These are phyloP conservation scores for Biscogniauxia mediterranea DNA, from an alignment of 2,329 filamentous ascomycete species.

Conservation along the genomic window DNA sequence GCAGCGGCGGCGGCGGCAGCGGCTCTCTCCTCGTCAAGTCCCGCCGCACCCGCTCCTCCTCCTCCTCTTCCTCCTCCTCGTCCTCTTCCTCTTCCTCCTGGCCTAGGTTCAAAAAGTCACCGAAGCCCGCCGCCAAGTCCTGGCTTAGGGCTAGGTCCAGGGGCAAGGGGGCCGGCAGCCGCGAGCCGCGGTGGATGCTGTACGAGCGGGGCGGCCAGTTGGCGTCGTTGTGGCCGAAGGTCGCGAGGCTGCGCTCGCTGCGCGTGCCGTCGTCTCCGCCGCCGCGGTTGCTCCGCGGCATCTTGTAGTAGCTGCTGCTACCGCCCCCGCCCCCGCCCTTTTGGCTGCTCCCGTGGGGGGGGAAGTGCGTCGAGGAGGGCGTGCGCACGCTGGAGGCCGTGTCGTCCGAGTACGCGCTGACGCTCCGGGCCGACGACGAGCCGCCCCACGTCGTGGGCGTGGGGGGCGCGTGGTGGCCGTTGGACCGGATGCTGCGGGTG, in stretches of 20 bases:
- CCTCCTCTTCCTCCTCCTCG: too few species aligned
- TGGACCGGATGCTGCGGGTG: constrained; percentile 21
- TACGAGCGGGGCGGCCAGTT: constrained; percentile 19
- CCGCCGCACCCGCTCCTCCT: too few species aligned
- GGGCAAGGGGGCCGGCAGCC: constrained; percentile 19
- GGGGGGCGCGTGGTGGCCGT: constrained; percentile 12
- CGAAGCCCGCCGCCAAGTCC: constrained; percentile 17
- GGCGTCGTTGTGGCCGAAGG: constrained; percentile 19
- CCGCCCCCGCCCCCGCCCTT: too few species aligned
- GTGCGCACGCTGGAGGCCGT: constrained; percentile 16
- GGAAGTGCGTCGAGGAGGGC: constrained; percentile 7
- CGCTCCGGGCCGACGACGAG: constrained; percentile 28
- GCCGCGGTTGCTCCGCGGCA: constrained; percentile 2
- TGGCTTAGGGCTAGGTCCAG: constrained; percentile 16
- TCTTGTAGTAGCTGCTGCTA: constrained; percentile 1
- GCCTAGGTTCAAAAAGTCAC: constrained; percentile 15
- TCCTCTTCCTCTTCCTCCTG: too few species aligned
- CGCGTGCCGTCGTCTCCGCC: constrained; percentile 3
- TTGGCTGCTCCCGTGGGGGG: not conserved
- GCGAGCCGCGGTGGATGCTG: constrained; percentile 13
- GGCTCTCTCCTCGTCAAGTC: too few species aligned
- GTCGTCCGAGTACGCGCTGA: constrained; percentile 29
- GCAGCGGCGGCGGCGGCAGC: too few species aligned
- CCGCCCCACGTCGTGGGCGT: constrained; percentile 29
- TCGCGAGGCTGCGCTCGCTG: constrained; percentile 25